Percentiles rank a stretch among this genome's conserved stretches.
Evolutionary conservation across 2,329 filamentous ascomycete species (phyloP).

Genomic region (Fusarium liriodendri): DNA sequence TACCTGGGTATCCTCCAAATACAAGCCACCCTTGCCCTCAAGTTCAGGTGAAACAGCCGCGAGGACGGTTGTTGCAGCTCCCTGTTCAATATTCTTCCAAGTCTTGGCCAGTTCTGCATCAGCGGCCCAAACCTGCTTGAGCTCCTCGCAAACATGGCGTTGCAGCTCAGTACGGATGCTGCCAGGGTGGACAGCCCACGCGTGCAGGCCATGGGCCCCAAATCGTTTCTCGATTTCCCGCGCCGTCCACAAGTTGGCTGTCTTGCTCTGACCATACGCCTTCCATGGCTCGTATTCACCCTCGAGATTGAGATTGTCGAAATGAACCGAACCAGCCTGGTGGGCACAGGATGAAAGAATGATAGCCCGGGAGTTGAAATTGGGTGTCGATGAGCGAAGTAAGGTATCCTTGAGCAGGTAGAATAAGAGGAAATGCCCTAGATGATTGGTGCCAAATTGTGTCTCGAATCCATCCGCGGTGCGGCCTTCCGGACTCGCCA

Average conservation of each 20-base stretch:
- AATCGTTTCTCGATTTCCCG: constrained; percentile 28
- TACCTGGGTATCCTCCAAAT: constrained; percentile 13
- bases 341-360: constrained; percentile 57
- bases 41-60: constrained; percentile 10
- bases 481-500: constrained; percentile 20
- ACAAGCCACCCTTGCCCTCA: constrained; percentile 13
- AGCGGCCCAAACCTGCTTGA: neutral
- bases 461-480: constrained; percentile 33
- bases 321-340: constrained; percentile 4
- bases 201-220: constrained; percentile 12
- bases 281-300: constrained; percentile 24
- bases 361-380: constrained; percentile 59
- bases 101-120: neutral
- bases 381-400: constrained; percentile 51
- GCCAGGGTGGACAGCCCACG: constrained; percentile 21
- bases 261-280: constrained; percentile 31
- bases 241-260: constrained; percentile 27
- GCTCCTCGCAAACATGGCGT: neutral
- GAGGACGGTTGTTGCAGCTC: constrained; percentile 16
- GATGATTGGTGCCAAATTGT: constrained; percentile 40
- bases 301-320: constrained; percentile 15
- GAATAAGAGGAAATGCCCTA: constrained; percentile 40
- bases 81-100: constrained; percentile 7
- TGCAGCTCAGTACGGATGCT: neutral
- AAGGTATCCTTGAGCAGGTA: constrained; percentile 56